Evolutionary conservation across 2,329 filamentous ascomycete genomes (phyloP).

Genomic region (Diaporthe eres): DNA sequence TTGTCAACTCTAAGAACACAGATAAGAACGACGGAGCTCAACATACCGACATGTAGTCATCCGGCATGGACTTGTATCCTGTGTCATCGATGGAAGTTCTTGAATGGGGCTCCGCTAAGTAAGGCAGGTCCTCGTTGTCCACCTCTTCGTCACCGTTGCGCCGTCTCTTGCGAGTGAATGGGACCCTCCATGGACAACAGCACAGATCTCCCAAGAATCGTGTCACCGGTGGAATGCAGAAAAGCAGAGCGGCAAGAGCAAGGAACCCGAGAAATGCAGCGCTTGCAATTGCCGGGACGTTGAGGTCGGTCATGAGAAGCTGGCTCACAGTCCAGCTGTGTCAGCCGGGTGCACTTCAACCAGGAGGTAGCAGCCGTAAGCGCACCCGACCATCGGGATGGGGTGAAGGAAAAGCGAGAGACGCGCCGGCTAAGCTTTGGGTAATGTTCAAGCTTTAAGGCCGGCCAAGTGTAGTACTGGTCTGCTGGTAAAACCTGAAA

Average conservation of each 20-base stretch:
- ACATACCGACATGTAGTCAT: constrained; percentile 37
- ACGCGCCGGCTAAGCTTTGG: not conserved
- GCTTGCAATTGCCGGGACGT: constrained; percentile 37
- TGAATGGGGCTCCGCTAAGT: constrained; percentile 19
- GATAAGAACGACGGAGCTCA: no score
- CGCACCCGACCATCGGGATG: not conserved
- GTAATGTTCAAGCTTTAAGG: constrained; percentile 5
- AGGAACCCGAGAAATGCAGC: constrained; percentile 40
- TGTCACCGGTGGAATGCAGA: constrained; percentile 38
- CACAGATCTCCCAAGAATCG: constrained; percentile 38
- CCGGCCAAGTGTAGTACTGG: not conserved
- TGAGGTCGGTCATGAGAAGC: constrained; percentile 33
- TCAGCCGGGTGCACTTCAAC: constrained; percentile 20
- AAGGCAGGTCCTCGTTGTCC: constrained; percentile 36
- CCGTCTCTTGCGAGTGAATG: constrained; percentile 37
- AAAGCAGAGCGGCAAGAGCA: constrained; percentile 31
- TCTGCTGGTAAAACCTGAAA: constrained; percentile 16
- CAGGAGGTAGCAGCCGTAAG: not conserved
- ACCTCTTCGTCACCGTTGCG: constrained; percentile 40
- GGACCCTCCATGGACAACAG: constrained; percentile 40
- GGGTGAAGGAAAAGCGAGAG: not conserved
- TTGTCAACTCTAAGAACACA: not conserved
- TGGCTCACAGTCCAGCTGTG: constrained; percentile 24
- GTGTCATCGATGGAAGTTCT: constrained; percentile 16
- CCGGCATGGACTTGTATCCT: constrained; percentile 14